Conservation (phyloP, 306 rosid species). For the Lotus japonicus region DNA sequence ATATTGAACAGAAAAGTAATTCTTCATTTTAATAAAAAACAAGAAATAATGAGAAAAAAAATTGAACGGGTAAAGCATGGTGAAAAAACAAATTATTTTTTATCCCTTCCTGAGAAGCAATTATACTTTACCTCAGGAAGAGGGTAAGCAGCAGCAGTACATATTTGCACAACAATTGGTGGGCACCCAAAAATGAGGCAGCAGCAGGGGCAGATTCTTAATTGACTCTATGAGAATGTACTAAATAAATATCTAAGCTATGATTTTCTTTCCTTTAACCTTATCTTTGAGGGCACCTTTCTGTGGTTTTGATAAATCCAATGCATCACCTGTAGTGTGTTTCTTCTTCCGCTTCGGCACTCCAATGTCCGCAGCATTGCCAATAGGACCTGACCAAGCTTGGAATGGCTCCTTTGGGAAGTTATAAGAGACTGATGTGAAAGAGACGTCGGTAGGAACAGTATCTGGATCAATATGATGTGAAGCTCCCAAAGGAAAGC, state of each 20-base stretch:
- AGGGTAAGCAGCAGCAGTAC: constrained; percentile 10
- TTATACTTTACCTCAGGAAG: constrained; percentile 21
- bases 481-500: constrained; percentile 73
- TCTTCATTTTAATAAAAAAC: neutral
- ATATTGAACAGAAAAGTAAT: constrained; percentile 31
- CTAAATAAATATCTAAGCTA: constrained; percentile 30
- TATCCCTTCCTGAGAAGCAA: constrained; percentile 32
- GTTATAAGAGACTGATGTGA: constrained; percentile 54
- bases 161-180: constrained; percentile 10
- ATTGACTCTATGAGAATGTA: constrained; percentile 28
- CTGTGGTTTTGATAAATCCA: constrained; percentile 39
- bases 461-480: constrained; percentile 73
- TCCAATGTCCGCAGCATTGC: constrained; percentile 40
- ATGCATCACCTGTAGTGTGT: constrained; percentile 38
- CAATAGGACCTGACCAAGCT: constrained; percentile 88
- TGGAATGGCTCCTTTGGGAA: constrained; percentile 62
- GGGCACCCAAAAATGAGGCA: constrained; percentile 12
- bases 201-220: constrained; percentile 17
- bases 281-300: constrained; percentile 31
- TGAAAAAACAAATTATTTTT: neutral
- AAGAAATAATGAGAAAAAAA: constrained; percentile 17
- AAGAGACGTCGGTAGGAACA: constrained; percentile 64
- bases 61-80: constrained; percentile 21
- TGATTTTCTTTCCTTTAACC: constrained; percentile 56
- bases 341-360: constrained; percentile 64